Base-by-base conservation (phyloP, 1,139 yeast genomes). In the Yamadazyma aaseri region DNA sequence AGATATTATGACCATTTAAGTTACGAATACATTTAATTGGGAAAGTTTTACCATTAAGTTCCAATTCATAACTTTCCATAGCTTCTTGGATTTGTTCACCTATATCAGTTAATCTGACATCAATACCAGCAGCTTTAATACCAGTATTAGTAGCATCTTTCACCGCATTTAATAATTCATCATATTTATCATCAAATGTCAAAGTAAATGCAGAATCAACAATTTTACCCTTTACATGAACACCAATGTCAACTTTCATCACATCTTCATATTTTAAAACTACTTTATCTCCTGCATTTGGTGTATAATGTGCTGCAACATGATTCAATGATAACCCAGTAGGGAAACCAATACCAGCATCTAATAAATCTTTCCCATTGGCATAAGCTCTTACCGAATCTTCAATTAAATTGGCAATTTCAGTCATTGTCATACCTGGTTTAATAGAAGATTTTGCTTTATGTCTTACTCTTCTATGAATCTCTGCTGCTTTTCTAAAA, bases 281-380 rank as follows among this genome's bases (percentile, higher is more conserved):
- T 7, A 85, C 74, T 50, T 80, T 86, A 60, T 94, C 98, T 13
- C 96, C 96, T 12, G 95, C 82, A 61, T 92, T 92, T 13, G 99
- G 99, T 0, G 97, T 90, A 60, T 89, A 92, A 59, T 94, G 99
- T 0, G 98, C 98, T 20, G 99, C 99, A 50, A 89, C 84, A 55
- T 90, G 86, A 62, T 92, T 94, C 45, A 90, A 64, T 1, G 96
- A 86, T 33, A 94, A 74, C 36, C 99, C 99, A 8, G 97, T 89
- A 28, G 99, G 99, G 71, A 92, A 92, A 2, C 97, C 99, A 51
- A 90, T 79, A 27, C 99, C 99, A 9, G 90, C 94, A 33, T 60
- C 63, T 40, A 76, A 72, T 33, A 81, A 73, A 34, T 80, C 81
- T 45, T 82, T 81, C 32, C 75, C 80, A 31, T 71, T 81, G 11